phyloP scores from a whole-genome alignment of 495 filamentous ascomycete species.

The Aspergillus nidulans region DNA sequence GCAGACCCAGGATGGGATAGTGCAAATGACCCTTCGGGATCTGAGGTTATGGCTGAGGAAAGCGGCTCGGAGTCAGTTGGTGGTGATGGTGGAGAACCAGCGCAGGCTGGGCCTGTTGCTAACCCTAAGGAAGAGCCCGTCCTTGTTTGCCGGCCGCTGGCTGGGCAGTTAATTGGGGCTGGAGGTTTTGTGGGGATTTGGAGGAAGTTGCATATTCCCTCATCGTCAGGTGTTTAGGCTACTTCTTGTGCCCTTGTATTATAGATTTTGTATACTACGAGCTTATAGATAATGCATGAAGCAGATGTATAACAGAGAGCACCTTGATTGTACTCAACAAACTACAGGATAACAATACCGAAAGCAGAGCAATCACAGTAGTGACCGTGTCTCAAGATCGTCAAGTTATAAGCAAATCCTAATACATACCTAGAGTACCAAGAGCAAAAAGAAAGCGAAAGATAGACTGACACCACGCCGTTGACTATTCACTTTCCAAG shows the following conservation, averaged over 20 bases:
- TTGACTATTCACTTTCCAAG: conserved; percentile 26
- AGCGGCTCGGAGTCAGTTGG: too few relatives aligned
- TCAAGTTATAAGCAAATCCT: conserved; percentile 18
- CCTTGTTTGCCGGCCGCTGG: conserved; percentile 67
- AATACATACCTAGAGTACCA: conserved; percentile 17
- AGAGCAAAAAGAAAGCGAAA: conserved; percentile 10
- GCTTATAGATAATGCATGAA: background rate
- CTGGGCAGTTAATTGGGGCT: conserved; percentile 55
- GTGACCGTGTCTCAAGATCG: conserved; percentile 9
- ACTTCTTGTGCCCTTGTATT: background rate
- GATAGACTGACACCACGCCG: conserved; percentile 17
- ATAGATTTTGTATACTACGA: background rate
- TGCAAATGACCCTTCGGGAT: background rate
- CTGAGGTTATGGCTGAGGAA: background rate
- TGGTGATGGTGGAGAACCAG: background rate
- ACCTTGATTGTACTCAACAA: background rate
- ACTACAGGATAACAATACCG: background rate
- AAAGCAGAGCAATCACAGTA: background rate
- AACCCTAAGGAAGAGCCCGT: conserved; percentile 36
- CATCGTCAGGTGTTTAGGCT: background rate
- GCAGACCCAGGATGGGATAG: conserved; percentile 31
- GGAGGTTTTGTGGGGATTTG: conserved; percentile 72
- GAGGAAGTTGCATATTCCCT: conserved; percentile 40
- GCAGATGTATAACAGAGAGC: background rate
- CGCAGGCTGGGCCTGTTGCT: conserved; percentile 1